These are phyloP conservation scores for Lanmaoa pseudosensibilis DNA, from an alignment of 768 basidiomycete species.

Conservation along the genomic window DNA sequence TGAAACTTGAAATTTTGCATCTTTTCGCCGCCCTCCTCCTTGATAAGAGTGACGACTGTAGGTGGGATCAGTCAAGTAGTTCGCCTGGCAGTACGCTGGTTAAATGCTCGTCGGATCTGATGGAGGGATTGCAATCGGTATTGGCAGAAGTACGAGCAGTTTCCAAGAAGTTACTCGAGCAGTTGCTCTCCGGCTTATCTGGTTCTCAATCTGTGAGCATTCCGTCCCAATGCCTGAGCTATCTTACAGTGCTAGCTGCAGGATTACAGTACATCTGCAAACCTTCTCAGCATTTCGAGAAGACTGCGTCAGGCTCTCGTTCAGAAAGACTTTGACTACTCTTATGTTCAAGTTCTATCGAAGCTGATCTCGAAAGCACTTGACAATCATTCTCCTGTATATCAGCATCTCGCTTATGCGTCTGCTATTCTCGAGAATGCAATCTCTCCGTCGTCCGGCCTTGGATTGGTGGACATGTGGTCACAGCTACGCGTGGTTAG, in stretches of 20 bases:
- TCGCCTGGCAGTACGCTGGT: neutral
- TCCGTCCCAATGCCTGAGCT: neutral
- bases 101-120: constrained; percentile 12
- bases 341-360: constrained; percentile 58
- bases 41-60: constrained; percentile 30
- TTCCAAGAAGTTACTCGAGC: constrained; percentile 21
- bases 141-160: constrained; percentile 20
- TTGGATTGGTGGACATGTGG: constrained; percentile 76
- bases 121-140: constrained; percentile 24
- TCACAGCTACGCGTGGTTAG: constrained; percentile 37
- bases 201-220: constrained; percentile 26
- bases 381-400: constrained; percentile 33
- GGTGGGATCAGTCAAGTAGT: neutral
- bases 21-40: constrained; percentile 43
- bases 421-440: constrained; percentile 44
- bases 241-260: constrained; percentile 19
- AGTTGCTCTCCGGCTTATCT: constrained; percentile 15
- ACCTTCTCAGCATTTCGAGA: constrained; percentile 39
- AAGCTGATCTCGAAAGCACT: constrained; percentile 51
- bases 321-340: constrained; percentile 57
- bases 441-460: constrained; percentile 66
- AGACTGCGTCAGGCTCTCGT: constrained; percentile 45
- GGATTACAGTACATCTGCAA: constrained; percentile 35
- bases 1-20: constrained; percentile 43
- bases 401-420: constrained; percentile 34